Percentiles rank a stretch among this genome's conserved stretches.
These are phyloP conservation scores for Monilinia polystroma DNA, from an alignment of 2,329 filamentous ascomycete species.

Conservation along the genomic window DNA sequence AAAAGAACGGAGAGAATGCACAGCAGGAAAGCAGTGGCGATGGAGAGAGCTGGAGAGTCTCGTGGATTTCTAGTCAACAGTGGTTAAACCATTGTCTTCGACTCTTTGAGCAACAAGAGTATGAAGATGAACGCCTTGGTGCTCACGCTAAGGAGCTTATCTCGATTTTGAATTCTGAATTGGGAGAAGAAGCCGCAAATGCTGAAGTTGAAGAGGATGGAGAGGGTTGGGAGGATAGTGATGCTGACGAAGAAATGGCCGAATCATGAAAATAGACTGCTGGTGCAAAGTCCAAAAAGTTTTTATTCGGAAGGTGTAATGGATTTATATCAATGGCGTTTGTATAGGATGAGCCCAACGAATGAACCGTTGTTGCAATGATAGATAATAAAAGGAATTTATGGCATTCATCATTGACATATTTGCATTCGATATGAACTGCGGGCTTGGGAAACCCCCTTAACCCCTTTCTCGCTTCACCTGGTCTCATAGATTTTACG, in stretches of 20 bases:
- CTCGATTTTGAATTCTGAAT: conserved; percentile 58
- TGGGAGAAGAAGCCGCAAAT: conserved; percentile 61
- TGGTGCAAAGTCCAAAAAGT: neutral
- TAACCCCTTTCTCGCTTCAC: neutral
- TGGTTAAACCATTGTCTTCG: conserved; percentile 81
- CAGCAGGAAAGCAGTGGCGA: conserved; percentile 43
- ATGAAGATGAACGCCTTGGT: conserved; percentile 77
- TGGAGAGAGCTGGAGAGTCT: conserved; percentile 47
- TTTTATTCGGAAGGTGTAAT: conserved; percentile 1
- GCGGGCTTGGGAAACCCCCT: neutral
- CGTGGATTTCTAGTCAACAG: conserved; percentile 72
- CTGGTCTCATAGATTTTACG: neutral
- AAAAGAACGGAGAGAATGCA: conserved; percentile 45
- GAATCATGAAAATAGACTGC: conserved; percentile 42
- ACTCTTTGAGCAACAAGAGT: conserved; percentile 76
- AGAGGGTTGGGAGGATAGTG: conserved; percentile 46
- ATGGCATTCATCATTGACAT: neutral
- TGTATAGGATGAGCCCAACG: conserved; percentile 9
- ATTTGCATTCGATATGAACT: neutral
- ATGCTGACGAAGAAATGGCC: conserved; percentile 54
- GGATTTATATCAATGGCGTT: conserved; percentile 26
- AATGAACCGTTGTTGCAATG: neutral
- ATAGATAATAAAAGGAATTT: conserved; percentile 19
- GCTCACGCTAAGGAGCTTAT: conserved; percentile 74
- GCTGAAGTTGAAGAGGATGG: conserved; percentile 52